Percentiles rank a stretch among this genome's conserved stretches.
Evolutionary conservation across 208 protist species (phyloP).

Genomic region (Trypanosoma mega): DNA sequence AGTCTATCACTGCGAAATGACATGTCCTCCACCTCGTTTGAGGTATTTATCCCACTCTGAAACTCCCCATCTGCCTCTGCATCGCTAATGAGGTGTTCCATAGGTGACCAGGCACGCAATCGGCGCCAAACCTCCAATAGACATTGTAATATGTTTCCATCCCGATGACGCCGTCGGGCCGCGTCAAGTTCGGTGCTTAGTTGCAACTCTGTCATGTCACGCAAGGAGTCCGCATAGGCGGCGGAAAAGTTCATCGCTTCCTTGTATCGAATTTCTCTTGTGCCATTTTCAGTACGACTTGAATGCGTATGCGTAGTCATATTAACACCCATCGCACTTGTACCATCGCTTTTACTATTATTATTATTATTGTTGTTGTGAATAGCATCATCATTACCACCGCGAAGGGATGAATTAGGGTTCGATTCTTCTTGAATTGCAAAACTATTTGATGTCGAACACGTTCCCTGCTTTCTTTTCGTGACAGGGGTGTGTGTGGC

Average conservation of each 20-base stretch:
- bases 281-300: not conserved
- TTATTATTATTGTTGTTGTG: constrained; percentile 5
- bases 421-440: too few relatives aligned
- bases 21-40: not conserved
- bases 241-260: constrained; percentile 31
- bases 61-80: constrained; percentile 15
- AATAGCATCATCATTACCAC: too few relatives aligned
- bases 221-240: constrained; percentile 32
- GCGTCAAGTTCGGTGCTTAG: constrained; percentile 33
- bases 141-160: constrained; percentile 50
- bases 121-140: constrained; percentile 45
- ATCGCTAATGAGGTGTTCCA: constrained; percentile 9
- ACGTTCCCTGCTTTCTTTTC: too few relatives aligned
- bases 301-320: not conserved
- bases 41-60: too few relatives aligned
- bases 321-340: not conserved
- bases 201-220: constrained; percentile 21
- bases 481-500: too few relatives aligned
- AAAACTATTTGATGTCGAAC: too few relatives aligned
- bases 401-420: too few relatives aligned
- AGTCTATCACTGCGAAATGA: constrained; percentile 33
- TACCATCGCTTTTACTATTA: not conserved
- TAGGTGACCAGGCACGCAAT: constrained; percentile 11
- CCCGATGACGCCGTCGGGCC: constrained; percentile 27
- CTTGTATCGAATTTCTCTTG: not conserved